These are phyloP conservation scores for Lupinus albus DNA, from an alignment of 306 rosid species.

Conservation along the genomic window DNA sequence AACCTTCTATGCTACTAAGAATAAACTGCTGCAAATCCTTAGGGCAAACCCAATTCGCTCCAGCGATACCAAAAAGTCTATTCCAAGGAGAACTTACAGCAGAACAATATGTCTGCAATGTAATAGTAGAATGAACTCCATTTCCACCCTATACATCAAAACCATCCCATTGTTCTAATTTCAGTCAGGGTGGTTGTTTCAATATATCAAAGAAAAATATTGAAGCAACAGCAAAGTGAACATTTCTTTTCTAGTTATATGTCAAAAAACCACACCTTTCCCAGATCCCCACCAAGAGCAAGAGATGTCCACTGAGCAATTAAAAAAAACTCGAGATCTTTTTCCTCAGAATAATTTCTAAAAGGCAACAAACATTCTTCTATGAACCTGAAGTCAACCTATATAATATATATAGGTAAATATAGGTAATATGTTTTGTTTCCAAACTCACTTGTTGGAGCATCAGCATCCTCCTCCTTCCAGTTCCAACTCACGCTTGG, in stretches of 20 bases:
- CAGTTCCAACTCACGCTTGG: constrained; percentile 50
- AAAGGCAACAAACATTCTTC: not conserved
- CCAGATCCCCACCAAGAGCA: not conserved
- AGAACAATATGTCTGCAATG: not conserved
- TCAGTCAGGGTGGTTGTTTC: not conserved
- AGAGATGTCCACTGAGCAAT: constrained; percentile 18
- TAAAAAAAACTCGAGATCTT: constrained; percentile 16
- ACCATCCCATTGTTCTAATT: not conserved
- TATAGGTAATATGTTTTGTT: not conserved
- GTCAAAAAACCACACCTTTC: constrained; percentile 15
- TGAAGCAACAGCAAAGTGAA: constrained; percentile 16
- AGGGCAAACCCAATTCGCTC: too few species aligned
- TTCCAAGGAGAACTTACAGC: not conserved
- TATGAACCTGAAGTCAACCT: constrained; percentile 23
- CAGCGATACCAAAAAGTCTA: too few species aligned
- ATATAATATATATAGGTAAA: not conserved
- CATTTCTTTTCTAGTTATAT: not conserved
- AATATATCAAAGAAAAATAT: not conserved
- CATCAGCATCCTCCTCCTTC: constrained; percentile 74
- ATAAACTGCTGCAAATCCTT: too few species aligned
- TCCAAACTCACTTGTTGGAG: constrained; percentile 77
- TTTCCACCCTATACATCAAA: not conserved
- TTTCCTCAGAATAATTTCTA: constrained; percentile 14
- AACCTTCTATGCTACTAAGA: too few species aligned
- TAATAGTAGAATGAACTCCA: not conserved